phyloP scores from a whole-genome alignment of 192 early-diverging fungal species.

The Coemansia sp. region DNA sequence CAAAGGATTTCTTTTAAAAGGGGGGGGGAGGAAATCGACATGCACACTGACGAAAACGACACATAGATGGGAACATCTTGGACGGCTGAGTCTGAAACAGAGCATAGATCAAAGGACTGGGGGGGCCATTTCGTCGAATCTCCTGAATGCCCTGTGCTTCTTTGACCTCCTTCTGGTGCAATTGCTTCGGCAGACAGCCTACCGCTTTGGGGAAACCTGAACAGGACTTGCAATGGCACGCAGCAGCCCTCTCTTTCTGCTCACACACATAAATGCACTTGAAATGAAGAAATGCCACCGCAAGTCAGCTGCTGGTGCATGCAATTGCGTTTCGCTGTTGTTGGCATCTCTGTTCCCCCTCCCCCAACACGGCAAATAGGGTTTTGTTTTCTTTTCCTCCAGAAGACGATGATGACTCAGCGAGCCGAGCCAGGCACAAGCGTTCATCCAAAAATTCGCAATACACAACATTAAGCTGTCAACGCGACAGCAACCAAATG shows the following conservation, averaged over 20 bases:
- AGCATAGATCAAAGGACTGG: conserved; percentile 2
- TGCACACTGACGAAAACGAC: not conserved
- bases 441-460: no score
- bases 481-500: not conserved
- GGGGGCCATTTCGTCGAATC: not conserved
- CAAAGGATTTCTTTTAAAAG: not conserved
- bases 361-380: no score
- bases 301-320: not conserved
- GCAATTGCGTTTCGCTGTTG: not conserved
- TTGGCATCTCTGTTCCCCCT: no score
- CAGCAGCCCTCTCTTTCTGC: not conserved
- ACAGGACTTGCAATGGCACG: not conserved
- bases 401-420: no score
- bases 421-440: no score
- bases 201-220: not conserved
- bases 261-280: not conserved
- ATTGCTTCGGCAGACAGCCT: not conserved
- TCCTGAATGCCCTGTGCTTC: no score
- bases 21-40: not conserved
- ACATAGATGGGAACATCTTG: no score
- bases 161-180: not conserved
- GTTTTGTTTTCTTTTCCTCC: no score
- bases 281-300: not conserved
- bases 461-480: no score
- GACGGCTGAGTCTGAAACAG: not conserved